phyloP scores from a whole-genome alignment of 768 basidiomycete genomes.

The Agrocybe pediades region DNA sequence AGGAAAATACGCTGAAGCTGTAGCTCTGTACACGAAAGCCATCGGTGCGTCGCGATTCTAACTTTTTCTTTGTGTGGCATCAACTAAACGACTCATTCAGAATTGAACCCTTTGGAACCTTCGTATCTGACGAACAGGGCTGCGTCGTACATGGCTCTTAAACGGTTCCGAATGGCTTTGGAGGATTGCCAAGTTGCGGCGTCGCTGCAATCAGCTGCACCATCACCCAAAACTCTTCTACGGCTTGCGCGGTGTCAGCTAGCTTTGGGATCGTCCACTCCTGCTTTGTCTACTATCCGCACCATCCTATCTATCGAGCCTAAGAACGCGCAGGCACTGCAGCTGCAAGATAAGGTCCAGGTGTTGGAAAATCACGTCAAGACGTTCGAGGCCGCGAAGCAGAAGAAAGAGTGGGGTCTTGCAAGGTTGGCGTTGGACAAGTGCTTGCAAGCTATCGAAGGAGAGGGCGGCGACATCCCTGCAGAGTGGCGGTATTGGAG shows the following conservation, averaged over 20 bases:
- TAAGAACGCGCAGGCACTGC: slow-evolving; percentile 55
- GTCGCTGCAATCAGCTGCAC: slow-evolving; percentile 58
- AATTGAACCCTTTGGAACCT: slow-evolving; percentile 65
- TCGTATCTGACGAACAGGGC: slow-evolving; percentile 86
- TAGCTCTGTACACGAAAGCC: slow-evolving; percentile 74
- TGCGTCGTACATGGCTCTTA: slow-evolving; percentile 81
- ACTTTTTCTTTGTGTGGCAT: neutral
- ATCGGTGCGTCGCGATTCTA: slow-evolving; percentile 48
- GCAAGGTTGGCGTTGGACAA: slow-evolving; percentile 81
- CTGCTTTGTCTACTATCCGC: slow-evolving; percentile 70
- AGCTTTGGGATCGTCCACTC: slow-evolving; percentile 69
- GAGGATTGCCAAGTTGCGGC: slow-evolving; percentile 79
- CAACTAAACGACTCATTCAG: slow-evolving; percentile 29
- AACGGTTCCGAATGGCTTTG: slow-evolving; percentile 73
- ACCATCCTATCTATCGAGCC: slow-evolving; percentile 63
- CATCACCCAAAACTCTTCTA: slow-evolving; percentile 76
- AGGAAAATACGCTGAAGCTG: slow-evolving; percentile 64
- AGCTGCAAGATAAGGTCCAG: slow-evolving; percentile 62
- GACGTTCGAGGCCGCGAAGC: slow-evolving; percentile 59
- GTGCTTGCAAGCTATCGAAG: slow-evolving; percentile 71
- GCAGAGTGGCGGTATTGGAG: slow-evolving; percentile 81
- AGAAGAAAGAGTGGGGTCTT: slow-evolving; percentile 71
- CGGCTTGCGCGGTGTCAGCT: slow-evolving; percentile 85
- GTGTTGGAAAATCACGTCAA: slow-evolving; percentile 66
- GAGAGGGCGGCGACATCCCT: slow-evolving; percentile 75